Percentiles rank a stretch among this genome's conserved stretches.
Conservation (phyloP, 768 basidiomycete genomes). For the Leccinum variicolor region DNA sequence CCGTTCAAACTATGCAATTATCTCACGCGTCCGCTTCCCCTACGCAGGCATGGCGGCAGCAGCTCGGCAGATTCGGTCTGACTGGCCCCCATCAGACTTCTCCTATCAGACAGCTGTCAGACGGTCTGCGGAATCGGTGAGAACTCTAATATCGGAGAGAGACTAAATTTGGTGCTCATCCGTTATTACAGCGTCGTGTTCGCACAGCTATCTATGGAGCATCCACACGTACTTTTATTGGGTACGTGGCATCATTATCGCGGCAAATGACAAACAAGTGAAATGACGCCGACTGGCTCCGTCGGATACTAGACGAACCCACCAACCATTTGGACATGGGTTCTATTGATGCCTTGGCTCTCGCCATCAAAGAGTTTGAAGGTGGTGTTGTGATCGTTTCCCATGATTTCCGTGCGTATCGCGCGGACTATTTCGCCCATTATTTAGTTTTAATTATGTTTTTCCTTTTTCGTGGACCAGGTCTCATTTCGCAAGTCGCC, state of each 20-base stretch:
- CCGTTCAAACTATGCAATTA: conserved; percentile 5
- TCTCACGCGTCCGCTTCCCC: conserved; percentile 9
- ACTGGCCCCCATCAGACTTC: conserved; percentile 91
- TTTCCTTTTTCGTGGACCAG: conserved; percentile 35
- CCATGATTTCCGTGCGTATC: conserved; percentile 91
- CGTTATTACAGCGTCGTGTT: conserved; percentile 74
- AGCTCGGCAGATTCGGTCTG: conserved; percentile 94
- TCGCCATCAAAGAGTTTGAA: conserved; percentile 94
- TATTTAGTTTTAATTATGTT: conserved; percentile 8
- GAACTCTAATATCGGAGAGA: conserved; percentile 18
- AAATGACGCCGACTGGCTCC: not conserved
- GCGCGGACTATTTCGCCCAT: not conserved
- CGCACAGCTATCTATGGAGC: conserved; percentile 95
- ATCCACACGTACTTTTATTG: conserved; percentile 90
- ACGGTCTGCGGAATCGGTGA: conserved; percentile 93
- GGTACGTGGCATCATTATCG: conserved; percentile 41
- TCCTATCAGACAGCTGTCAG: conserved; percentile 92
- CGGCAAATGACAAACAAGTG: conserved; percentile 1
- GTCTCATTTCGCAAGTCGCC: conserved; percentile 95
- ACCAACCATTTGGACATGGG: conserved; percentile 98
- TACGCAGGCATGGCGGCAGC: conserved; percentile 83
- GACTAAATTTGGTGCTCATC: conserved; percentile 11
- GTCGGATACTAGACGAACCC: conserved; percentile 65
- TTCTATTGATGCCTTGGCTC: conserved; percentile 94
- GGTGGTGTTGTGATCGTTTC: conserved; percentile 99